phyloP scores from a whole-genome alignment of 2,329 filamentous ascomycete species.

The Sclerotiophoma versabilis region DNA sequence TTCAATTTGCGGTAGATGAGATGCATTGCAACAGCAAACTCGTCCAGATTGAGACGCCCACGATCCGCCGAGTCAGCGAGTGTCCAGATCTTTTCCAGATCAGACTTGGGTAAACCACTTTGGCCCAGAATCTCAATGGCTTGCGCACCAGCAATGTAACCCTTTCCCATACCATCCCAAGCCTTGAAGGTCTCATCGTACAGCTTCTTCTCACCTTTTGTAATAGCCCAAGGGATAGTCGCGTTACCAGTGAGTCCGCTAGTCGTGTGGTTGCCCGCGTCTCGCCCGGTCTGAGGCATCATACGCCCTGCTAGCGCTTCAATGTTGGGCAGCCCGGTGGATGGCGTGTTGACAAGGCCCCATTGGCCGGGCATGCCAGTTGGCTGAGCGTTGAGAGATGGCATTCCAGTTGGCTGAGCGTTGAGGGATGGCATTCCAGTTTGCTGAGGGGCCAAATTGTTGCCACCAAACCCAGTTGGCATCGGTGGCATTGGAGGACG shows the following conservation, averaged over 20 bases:
- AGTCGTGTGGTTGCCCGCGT: slow-evolving; percentile 80
- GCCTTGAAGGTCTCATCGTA: slow-evolving; percentile 95
- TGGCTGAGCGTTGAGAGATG: slow-evolving; percentile 84
- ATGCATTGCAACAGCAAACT: slow-evolving; percentile 99
- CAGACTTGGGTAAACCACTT: slow-evolving; percentile 88
- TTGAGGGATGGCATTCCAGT: slow-evolving; percentile 75
- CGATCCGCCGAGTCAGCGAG: slow-evolving; percentile 93
- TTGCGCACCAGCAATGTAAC: slow-evolving; percentile 88
- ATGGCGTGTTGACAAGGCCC: slow-evolving; percentile 96
- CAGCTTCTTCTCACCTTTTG: slow-evolving; percentile 96
- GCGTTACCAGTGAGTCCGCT: slow-evolving; percentile 90
- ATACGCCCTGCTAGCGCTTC: slow-evolving; percentile 90
- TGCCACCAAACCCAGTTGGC: slow-evolving; percentile 62
- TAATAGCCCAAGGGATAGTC: slow-evolving; percentile 97
- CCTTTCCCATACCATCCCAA: slow-evolving; percentile 94
- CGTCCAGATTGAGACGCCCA: slow-evolving; percentile 91
- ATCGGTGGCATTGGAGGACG: slow-evolving; percentile 81
- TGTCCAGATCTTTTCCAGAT: slow-evolving; percentile 94
- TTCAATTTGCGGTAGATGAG: slow-evolving; percentile 97
- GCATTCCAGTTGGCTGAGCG: slow-evolving; percentile 87
- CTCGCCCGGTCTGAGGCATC: slow-evolving; percentile 96
- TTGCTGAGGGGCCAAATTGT: slow-evolving; percentile 63
- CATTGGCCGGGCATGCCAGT: slow-evolving; percentile 93
- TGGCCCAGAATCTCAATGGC: slow-evolving; percentile 98
- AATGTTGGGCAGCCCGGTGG: slow-evolving; percentile 89